Percentiles rank a stretch among this genome's conserved stretches.
Evolutionary conservation across 2,329 filamentous ascomycete species (phyloP).

Genomic region (Blastomyces emzantsi): DNA sequence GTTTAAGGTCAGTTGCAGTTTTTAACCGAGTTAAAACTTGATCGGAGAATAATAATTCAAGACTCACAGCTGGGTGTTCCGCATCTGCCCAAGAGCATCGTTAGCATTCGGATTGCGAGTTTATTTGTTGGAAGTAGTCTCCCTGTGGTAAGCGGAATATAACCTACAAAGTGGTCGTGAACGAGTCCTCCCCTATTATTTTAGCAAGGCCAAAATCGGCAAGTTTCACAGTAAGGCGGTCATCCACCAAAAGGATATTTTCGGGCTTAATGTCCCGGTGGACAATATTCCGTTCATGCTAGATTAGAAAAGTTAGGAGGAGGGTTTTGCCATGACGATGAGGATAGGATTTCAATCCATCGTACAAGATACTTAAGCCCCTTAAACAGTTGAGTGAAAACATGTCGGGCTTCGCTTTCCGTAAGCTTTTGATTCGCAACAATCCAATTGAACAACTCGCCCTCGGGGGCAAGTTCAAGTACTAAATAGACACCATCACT

Average conservation of each 20-base stretch:
- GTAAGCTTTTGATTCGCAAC: slow-evolving; percentile 81
- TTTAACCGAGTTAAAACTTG: neutral
- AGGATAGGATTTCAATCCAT: slow-evolving; percentile 12
- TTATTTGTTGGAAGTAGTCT: neutral
- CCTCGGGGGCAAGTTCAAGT: slow-evolving; percentile 80
- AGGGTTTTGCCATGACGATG: neutral
- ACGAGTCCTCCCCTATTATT: slow-evolving; percentile 97
- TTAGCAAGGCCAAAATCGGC: slow-evolving; percentile 96
- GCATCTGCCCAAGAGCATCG: slow-evolving; percentile 40
- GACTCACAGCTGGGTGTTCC: slow-evolving; percentile 78
- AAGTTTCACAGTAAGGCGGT: slow-evolving; percentile 76
- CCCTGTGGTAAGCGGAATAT: neutral
- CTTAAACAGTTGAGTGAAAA: slow-evolving; percentile 87
- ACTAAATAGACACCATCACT: slow-evolving; percentile 83
- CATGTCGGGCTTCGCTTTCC: slow-evolving; percentile 72
- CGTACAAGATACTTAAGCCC: slow-evolving; percentile 90
- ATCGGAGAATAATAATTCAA: neutral
- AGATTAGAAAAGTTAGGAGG: slow-evolving; percentile 8
- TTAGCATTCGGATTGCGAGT: slow-evolving; percentile 19
- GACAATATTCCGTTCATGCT: slow-evolving; percentile 93
- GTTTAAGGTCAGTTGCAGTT: slow-evolving; percentile 10
- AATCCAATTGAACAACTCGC: slow-evolving; percentile 93
- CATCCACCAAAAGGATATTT: slow-evolving; percentile 84
- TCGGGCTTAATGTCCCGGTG: slow-evolving; percentile 98
- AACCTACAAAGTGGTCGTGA: slow-evolving; percentile 77